phyloP scores from a whole-genome alignment of 768 basidiomycete genomes.

The Pisolithus sp. region DNA sequence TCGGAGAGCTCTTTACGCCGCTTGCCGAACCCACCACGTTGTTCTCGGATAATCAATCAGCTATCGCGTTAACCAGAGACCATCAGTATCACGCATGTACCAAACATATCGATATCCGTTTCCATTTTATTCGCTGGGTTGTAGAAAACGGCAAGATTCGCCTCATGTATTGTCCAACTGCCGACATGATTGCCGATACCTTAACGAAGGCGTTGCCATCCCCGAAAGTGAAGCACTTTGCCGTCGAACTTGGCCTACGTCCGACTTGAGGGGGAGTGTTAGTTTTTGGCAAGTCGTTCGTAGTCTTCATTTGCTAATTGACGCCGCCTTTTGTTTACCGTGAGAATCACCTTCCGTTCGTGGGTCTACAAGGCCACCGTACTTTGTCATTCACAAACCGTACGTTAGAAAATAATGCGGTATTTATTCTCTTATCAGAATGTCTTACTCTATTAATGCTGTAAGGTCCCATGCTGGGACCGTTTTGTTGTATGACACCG shows the following conservation, averaged over 20 bases:
- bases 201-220: conserved; percentile 33
- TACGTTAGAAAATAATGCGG: no score
- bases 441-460: no score
- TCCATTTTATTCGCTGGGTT: conserved; percentile 28
- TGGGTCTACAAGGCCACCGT: no score
- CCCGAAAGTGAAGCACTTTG: conserved; percentile 9
- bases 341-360: no score
- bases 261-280: not conserved
- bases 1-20: conserved; percentile 5
- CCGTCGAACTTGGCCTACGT: not conserved
- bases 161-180: conserved; percentile 16
- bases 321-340: no score
- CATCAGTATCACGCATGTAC: conserved; percentile 24
- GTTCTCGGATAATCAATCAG: not conserved
- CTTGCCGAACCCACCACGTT: conserved; percentile 7
- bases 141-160: conserved; percentile 15
- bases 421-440: no score
- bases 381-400: no score
- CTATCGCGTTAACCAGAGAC: conserved; percentile 8
- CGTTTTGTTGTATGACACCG: no score
- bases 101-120: conserved; percentile 34
- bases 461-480: no score
- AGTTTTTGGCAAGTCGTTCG: no score
- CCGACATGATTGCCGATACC: conserved; percentile 31
- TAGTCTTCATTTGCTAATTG: no score